Percentiles rank a stretch among this genome's conserved stretches.
Evolutionary conservation across 2,329 filamentous ascomycete species (phyloP).

Genomic region (Ophiocordyceps australis): DNA sequence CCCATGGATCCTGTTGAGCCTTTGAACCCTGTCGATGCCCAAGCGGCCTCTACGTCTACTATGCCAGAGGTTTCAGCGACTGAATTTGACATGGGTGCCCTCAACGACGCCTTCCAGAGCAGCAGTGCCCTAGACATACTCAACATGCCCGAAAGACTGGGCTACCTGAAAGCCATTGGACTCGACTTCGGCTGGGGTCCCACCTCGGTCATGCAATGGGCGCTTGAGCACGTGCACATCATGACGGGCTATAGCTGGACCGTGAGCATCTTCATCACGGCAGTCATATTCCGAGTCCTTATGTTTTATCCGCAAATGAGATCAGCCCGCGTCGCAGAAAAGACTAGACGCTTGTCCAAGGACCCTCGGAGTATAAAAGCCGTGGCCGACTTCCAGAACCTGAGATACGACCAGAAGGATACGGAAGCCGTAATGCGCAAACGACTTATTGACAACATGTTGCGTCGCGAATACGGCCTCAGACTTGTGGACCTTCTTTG

Average conservation of each 20-base stretch:
- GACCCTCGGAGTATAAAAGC: conserved; percentile 32
- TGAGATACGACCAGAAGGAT: conserved; percentile 23
- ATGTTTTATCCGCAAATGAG: conserved; percentile 43
- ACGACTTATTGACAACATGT: conserved; percentile 15
- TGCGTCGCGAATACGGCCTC: conserved; percentile 16
- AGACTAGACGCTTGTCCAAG: conserved; percentile 35
- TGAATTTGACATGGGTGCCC: conserved; percentile 14
- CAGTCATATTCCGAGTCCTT: conserved; percentile 42
- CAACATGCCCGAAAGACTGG: conserved; percentile 54
- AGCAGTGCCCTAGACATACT: conserved; percentile 24
- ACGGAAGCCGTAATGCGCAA: conserved; percentile 16
- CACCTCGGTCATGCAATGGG: conserved; percentile 53
- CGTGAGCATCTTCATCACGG: conserved; percentile 48
- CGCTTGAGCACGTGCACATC: conserved; percentile 71
- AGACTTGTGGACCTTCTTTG: conserved; percentile 15
- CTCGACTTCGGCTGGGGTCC: conserved; percentile 78
- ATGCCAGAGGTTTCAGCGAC: conserved; percentile 8
- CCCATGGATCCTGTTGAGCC: conserved; percentile 1
- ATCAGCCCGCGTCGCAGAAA: conserved; percentile 23
- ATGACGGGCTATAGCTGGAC: conserved; percentile 67
- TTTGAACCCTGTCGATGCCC: conserved; percentile 3
- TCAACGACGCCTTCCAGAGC: conserved; percentile 16
- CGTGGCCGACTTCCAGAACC: conserved; percentile 30
- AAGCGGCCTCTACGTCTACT: conserved; percentile 5
- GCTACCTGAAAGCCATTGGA: conserved; percentile 67